Conservation (phyloP, 371 early-diverging fungal genomes). For the Mucor plumbeus region DNA sequence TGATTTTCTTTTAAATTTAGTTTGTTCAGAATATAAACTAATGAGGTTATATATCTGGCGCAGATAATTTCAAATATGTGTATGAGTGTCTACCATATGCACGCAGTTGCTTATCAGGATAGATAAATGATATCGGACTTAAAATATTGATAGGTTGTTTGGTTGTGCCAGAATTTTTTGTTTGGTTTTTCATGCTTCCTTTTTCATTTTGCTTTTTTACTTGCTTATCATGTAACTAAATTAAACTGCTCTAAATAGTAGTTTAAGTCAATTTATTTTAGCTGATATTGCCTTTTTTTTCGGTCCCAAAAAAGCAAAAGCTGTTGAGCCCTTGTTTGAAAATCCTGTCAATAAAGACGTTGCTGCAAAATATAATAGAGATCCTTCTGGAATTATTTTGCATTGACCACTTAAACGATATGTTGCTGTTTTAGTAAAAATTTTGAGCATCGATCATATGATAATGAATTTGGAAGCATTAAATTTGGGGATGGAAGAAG, state of each 20-base stretch:
- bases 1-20: not conserved
- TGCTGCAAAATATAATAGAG: slow-evolving; percentile 2
- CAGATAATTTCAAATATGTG: not conserved
- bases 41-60: not conserved
- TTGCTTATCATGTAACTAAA: no score
- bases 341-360: not conserved
- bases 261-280: not conserved
- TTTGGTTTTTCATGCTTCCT: not conserved
- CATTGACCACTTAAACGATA: not conserved
- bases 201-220: no score
- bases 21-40: not conserved
- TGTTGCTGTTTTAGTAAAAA: not conserved
- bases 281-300: not conserved
- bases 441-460: not conserved
- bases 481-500: slow-evolving; percentile 1
- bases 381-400: not conserved
- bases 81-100: not conserved
- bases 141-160: not conserved
- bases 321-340: slow-evolving; percentile 1
- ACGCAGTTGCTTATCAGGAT: not conserved
- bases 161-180: not conserved
- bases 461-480: slow-evolving; percentile 2
- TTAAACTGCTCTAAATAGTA: no score
- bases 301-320: not conserved
- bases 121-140: not conserved